Conservation (phyloP, 2,329 filamentous ascomycete genomes). For the Pseudofabraea citricarpa region DNA sequence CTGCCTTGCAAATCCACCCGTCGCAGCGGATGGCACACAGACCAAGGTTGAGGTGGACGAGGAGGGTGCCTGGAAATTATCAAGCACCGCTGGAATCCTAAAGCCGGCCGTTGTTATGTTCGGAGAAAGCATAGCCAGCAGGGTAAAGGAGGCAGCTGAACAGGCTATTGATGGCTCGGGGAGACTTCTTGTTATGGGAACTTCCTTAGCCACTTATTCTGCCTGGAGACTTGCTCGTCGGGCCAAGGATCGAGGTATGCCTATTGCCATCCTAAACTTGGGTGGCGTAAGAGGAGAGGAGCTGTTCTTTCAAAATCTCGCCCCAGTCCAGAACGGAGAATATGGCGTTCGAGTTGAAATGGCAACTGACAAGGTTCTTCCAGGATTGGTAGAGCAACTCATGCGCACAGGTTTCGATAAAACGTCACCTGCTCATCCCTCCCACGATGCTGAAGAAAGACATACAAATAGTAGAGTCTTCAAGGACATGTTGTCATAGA, state of each 20-base stretch:
- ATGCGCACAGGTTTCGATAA: slow-evolving; percentile 20
- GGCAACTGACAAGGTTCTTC: slow-evolving; percentile 52
- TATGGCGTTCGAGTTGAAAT: slow-evolving; percentile 52
- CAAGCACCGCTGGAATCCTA: slow-evolving; percentile 69
- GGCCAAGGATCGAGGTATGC: slow-evolving; percentile 76
- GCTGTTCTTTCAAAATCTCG: slow-evolving; percentile 56
- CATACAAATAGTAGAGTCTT: slow-evolving; percentile 35
- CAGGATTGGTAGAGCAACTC: slow-evolving; percentile 49
- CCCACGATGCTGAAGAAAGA: slow-evolving; percentile 16
- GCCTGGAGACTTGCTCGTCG: slow-evolving; percentile 86
- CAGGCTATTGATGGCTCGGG: slow-evolving; percentile 72
- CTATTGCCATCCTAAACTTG: slow-evolving; percentile 83
- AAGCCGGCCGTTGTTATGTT: slow-evolving; percentile 97
- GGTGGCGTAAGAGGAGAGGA: slow-evolving; percentile 80
- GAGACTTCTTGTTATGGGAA: slow-evolving; percentile 75
- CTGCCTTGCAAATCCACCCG: slow-evolving; percentile 64
- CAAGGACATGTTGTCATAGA: slow-evolving; percentile 55
- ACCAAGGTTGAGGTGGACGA: slow-evolving; percentile 63
- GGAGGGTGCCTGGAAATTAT: slow-evolving; percentile 72
- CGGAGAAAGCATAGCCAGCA: slow-evolving; percentile 73
- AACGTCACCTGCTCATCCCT: slow-evolving; percentile 22
- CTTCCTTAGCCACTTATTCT: slow-evolving; percentile 89
- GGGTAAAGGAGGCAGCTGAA: slow-evolving; percentile 73
- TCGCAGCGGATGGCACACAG: slow-evolving; percentile 46
- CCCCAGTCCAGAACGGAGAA: slow-evolving; percentile 45